Conservation (phyloP, 1,284 basidiomycete genomes). For the Trichosporon asahii region DNA sequence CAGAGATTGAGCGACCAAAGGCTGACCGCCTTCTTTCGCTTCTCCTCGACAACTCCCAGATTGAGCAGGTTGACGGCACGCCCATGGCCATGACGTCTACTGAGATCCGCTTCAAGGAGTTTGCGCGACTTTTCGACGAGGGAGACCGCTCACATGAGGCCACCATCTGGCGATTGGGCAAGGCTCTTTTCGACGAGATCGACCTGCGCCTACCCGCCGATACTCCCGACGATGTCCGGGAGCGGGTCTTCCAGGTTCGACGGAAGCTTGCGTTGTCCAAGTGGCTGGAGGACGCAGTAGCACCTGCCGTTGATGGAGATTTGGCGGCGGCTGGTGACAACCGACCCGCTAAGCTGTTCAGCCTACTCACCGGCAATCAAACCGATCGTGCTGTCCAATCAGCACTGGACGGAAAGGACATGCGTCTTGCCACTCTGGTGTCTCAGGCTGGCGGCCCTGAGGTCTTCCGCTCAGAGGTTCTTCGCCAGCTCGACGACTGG, state of each 20-base stretch:
- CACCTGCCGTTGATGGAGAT: constrained; percentile 69
- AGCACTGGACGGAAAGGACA: constrained; percentile 71
- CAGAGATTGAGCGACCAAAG: constrained; percentile 53
- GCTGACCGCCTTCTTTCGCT: constrained; percentile 71
- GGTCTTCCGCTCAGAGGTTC: constrained; percentile 70
- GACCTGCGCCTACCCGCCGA: constrained; percentile 65
- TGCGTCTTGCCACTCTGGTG: constrained; percentile 87
- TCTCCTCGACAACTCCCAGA: constrained; percentile 71
- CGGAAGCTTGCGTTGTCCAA: constrained; percentile 77
- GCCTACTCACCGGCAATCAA: constrained; percentile 81
- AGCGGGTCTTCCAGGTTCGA: constrained; percentile 56
- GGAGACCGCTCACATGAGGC: constrained; percentile 74
- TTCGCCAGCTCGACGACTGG: constrained; percentile 80
- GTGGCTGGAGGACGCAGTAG: constrained; percentile 79
- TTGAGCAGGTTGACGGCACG: constrained; percentile 58
- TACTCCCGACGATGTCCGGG: constrained; percentile 58
- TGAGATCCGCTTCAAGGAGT: constrained; percentile 72
- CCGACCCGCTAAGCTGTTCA: constrained; percentile 63
- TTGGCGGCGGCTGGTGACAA: constrained; percentile 57
- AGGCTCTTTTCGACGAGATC: constrained; percentile 82
- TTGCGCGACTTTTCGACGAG: constrained; percentile 67
- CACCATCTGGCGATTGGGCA: constrained; percentile 77
- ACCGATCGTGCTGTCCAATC: constrained; percentile 74
- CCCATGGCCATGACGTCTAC: constrained; percentile 61
- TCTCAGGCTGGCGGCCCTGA: constrained; percentile 81